phyloP scores from a whole-genome alignment of 1,284 basidiomycete genomes.

The Erythrobasidium hasegawianum region DNA sequence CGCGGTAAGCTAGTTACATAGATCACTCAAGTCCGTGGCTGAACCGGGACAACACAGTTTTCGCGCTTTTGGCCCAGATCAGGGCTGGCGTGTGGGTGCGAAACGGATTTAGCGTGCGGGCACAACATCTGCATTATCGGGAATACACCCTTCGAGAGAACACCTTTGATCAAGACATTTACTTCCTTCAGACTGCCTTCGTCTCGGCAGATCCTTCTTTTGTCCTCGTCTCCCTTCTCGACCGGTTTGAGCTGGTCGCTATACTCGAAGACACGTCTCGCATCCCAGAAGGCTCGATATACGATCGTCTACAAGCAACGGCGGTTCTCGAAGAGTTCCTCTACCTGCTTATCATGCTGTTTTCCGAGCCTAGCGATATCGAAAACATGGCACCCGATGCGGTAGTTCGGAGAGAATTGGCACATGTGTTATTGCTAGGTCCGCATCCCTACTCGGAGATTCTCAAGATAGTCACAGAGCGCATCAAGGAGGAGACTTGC shows the following conservation, averaged over 20 bases:
- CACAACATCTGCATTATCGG: constrained; percentile 93
- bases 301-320: constrained; percentile 67
- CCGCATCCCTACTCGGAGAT: constrained; percentile 88
- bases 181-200: constrained; percentile 76
- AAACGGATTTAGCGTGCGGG: constrained; percentile 91
- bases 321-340: constrained; percentile 91
- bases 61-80: constrained; percentile 88
- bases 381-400: constrained; percentile 63
- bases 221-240: constrained; percentile 79
- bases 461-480: constrained; percentile 83
- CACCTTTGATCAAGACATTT: constrained; percentile 95
- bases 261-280: constrained; percentile 58
- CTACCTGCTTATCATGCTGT: constrained; percentile 78
- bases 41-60: constrained; percentile 56
- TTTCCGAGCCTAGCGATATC: constrained; percentile 78
- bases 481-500: constrained; percentile 76
- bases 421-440: constrained; percentile 85
- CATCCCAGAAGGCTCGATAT: constrained; percentile 47
- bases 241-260: constrained; percentile 75
- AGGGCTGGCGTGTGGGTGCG: constrained; percentile 94
- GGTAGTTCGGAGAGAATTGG: constrained; percentile 75
- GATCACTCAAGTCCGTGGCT: not conserved
- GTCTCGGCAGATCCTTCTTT: constrained; percentile 73
- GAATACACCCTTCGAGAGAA: constrained; percentile 93
- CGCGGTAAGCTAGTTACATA: constrained; percentile 14